Conservation (phyloP, 78 protist genomes). For the Dictyostelium discoideum region DNA sequence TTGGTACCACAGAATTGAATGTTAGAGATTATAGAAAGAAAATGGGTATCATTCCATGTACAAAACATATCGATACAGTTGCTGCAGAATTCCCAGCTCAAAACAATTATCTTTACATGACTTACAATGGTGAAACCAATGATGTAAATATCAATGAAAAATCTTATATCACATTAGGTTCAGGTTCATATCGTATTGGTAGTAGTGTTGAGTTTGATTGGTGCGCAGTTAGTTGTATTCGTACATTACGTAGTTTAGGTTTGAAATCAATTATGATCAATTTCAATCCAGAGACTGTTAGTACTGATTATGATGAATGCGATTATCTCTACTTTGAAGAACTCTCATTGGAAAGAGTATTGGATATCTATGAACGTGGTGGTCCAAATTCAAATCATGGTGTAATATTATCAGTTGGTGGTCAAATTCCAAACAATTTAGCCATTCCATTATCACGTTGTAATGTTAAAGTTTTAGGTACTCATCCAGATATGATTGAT, state of each 20-base stretch:
- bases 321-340: conserved; percentile 95
- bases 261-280: conserved; percentile 95
- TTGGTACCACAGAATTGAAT: conserved; percentile 78
- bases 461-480: conserved; percentile 91
- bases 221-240: conserved; percentile 90
- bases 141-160: conserved; percentile 87
- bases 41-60: conserved; percentile 85
- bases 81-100: conserved; percentile 98
- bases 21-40: conserved; percentile 80
- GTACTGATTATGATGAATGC: conserved; percentile 98
- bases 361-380: conserved; percentile 78
- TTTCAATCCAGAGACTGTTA: conserved; percentile 99
- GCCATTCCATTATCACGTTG: conserved; percentile 86
- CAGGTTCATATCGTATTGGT: conserved; percentile 98
- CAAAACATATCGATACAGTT: conserved; percentile 98
- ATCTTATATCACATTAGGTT: conserved; percentile 90
- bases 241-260: conserved; percentile 92
- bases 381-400: conserved; percentile 72
- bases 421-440: conserved; percentile 97
- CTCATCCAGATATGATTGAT: conserved; percentile 95
- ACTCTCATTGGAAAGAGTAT: conserved; percentile 94
- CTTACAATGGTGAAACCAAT: conserved; percentile 91
- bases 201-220: conserved; percentile 90
- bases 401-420: conserved; percentile 93
- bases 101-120: conserved; percentile 97